Evolutionary conservation across 2,329 filamentous ascomycete genomes (phyloP).

Genomic region (Diaporthe vaccinii): DNA sequence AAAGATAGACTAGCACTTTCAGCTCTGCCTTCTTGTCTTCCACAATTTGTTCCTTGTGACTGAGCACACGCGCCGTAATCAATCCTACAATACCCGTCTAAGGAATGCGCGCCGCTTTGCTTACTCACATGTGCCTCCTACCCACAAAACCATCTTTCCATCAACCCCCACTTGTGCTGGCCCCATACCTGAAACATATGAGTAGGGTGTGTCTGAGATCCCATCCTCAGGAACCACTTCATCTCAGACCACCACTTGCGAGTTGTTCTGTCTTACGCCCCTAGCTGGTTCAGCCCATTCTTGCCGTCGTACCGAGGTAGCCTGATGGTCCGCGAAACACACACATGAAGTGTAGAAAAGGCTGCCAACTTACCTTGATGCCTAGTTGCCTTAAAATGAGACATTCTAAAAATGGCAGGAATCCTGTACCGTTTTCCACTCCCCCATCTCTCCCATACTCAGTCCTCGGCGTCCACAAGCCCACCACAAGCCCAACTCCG

Average conservation of each 20-base stretch:
- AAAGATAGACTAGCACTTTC: background rate
- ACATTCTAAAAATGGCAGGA: background rate
- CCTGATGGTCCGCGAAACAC: background rate
- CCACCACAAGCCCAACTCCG: slow-evolving; percentile 8
- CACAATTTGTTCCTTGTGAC: background rate
- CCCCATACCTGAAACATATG: background rate
- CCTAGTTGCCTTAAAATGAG: background rate
- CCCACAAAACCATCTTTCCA: too few species aligned
- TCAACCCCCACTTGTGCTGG: background rate
- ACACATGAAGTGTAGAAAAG: slow-evolving; percentile 12
- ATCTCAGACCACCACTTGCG: background rate
- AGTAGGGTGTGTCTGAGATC: background rate
- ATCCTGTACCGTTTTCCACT: too few species aligned
- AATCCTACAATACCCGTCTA: background rate
- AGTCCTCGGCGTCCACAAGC: slow-evolving; percentile 9
- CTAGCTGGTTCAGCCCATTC: background rate
- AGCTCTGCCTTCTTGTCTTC: slow-evolving; percentile 3
- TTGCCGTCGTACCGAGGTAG: background rate
- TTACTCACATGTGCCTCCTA: background rate
- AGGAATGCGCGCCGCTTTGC: background rate
- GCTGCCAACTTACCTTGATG: background rate
- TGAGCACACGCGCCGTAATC: background rate
- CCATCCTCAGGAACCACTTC: background rate
- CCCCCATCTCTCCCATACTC: background rate
- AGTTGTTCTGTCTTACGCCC: background rate